These are phyloP conservation scores for Gymnopilus junonius DNA, from an alignment of 768 basidiomycete genomes.

Conservation along the genomic window DNA sequence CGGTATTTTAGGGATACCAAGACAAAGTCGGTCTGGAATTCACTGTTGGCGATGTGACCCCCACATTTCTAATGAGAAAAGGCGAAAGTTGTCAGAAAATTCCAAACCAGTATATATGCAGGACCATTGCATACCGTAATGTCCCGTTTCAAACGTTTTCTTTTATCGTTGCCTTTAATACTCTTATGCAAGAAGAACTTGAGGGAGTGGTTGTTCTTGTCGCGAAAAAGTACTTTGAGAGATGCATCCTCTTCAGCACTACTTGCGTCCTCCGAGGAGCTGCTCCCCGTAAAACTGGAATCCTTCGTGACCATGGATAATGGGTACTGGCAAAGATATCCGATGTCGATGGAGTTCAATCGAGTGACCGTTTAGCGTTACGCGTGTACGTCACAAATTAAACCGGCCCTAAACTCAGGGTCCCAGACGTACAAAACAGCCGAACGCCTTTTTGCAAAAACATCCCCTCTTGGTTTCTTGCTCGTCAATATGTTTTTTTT, in stretches of 20 bases:
- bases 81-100: neutral
- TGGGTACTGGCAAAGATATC: neutral
- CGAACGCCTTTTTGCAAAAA: neutral
- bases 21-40: conserved; percentile 27
- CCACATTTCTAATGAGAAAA: conserved; percentile 29
- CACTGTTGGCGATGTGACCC: conserved; percentile 25
- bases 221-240: conserved; percentile 9
- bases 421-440: no score
- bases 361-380: neutral
- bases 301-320: neutral
- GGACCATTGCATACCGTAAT: conserved; percentile 43
- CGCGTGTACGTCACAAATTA: neutral
- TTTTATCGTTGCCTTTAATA: conserved; percentile 26
- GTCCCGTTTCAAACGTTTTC: conserved; percentile 24
- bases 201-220: conserved; percentile 15
- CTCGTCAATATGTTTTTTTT: conserved; percentile 36
- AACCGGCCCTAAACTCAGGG: conserved; percentile 26
- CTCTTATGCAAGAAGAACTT: conserved; percentile 39
- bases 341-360: neutral
- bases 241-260: neutral
- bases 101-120: neutral
- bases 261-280: neutral
- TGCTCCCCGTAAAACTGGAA: neutral
- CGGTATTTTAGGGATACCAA: conserved; percentile 16
- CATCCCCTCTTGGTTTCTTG: conserved; percentile 51